phyloP scores from a whole-genome alignment of 805 yeast genomes.

The Kuraishia capsulata region DNA sequence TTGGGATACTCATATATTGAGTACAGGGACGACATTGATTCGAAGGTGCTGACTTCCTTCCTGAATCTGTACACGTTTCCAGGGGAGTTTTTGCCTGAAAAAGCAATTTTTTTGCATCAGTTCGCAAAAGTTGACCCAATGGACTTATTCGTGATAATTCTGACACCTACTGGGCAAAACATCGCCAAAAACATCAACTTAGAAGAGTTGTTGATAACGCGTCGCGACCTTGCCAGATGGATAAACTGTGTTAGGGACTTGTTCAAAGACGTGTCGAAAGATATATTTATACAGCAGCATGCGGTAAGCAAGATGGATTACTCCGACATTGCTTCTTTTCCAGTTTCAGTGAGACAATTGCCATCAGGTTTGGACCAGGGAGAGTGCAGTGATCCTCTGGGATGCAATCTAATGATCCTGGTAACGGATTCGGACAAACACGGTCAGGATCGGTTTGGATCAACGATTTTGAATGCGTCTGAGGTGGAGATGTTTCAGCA shows the following conservation, averaged over 20 bases:
- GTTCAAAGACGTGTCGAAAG: too few species aligned
- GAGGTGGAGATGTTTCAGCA: slow-evolving; percentile 3
- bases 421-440: neutral
- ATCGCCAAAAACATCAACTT: too few species aligned
- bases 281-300: too few species aligned
- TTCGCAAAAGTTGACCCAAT: neutral
- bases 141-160: neutral
- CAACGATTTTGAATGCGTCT: neutral
- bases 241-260: neutral
- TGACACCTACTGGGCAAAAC: too few species aligned
- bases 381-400: neutral
- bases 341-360: neutral
- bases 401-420: neutral
- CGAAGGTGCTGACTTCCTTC: slow-evolving; percentile 1
- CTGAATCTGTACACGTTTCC: slow-evolving; percentile 4
- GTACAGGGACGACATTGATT: slow-evolving; percentile 1
- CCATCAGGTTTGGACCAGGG: neutral
- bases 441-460: slow-evolving; percentile 1
- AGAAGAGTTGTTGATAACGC: too few species aligned
- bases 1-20: slow-evolving; percentile 4
- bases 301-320: neutral
- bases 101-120: neutral
- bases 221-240: neutral
- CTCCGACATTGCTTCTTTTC: neutral
- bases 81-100: neutral